Conservation (phyloP, 805 yeast genomes). For the Saturnispora ahearnii region DNA sequence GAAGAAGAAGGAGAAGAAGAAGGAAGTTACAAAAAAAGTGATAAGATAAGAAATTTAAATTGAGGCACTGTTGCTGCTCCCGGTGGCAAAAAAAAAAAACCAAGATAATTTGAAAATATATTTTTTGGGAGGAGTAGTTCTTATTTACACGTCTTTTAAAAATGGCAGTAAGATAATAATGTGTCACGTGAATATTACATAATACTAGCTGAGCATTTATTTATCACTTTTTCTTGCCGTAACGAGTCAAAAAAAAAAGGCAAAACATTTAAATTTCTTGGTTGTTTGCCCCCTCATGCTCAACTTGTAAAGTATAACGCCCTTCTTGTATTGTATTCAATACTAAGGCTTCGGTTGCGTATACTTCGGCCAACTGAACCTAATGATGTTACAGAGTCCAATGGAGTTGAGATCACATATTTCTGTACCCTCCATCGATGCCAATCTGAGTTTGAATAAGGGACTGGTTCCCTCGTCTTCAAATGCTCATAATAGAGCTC, state of each 20-base stretch:
- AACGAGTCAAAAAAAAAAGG: too few species aligned
- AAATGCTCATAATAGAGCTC: slow-evolving; percentile 29
- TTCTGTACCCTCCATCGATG: not conserved
- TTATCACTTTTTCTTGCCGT: too few species aligned
- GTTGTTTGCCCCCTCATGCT: too few species aligned
- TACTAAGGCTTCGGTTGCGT: not conserved
- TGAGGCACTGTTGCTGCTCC: not conserved
- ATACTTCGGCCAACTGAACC: not conserved
- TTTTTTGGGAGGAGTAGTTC: not conserved
- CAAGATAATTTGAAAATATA: too few species aligned
- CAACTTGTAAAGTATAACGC: too few species aligned
- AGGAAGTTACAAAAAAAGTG: not conserved
- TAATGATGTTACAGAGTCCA: not conserved
- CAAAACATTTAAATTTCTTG: too few species aligned
- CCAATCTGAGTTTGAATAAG: not conserved
- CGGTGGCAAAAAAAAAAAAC: not conserved
- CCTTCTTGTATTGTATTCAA: not conserved
- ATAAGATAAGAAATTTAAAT: slow-evolving; percentile 1
- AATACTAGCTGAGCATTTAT: too few species aligned
- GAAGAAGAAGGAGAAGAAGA: not conserved
- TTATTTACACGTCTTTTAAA: too few species aligned
- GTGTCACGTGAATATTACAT: too few species aligned
- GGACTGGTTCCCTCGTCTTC: not conserved
- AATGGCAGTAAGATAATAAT: too few species aligned
- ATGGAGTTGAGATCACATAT: not conserved